A percentile compares a stretch with the other conserved stretches of the same genome.
Conservation (phyloP, 1,284 basidiomycete genomes). For the Mycena citricolor region DNA sequence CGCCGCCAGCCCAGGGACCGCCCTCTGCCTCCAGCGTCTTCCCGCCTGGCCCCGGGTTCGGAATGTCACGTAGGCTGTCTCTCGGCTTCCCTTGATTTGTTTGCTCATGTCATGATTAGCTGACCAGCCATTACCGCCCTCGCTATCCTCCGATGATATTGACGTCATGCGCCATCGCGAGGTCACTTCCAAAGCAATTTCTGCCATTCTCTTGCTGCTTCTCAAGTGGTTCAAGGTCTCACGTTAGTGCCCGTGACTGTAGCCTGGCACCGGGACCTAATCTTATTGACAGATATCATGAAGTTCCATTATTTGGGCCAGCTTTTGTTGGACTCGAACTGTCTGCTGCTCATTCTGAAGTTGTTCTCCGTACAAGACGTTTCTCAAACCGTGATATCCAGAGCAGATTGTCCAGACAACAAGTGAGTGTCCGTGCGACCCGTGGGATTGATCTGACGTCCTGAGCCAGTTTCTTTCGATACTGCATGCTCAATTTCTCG, state of each 20-base stretch:
- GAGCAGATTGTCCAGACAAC: constrained; percentile 85
- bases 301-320: constrained; percentile 98
- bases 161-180: constrained; percentile 96
- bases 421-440: constrained; percentile 55
- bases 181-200: constrained; percentile 96
- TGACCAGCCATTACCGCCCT: constrained; percentile 58
- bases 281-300: constrained; percentile 75
- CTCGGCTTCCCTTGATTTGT: too few species aligned
- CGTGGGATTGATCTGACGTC: background rate
- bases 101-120: too few species aligned
- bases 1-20: too few species aligned
- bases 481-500: constrained; percentile 78
- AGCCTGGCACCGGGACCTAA: background rate
- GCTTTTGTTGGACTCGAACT: constrained; percentile 93
- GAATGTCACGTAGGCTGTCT: constrained; percentile 32
- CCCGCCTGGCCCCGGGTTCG: constrained; percentile 55
- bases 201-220: constrained; percentile 87
- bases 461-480: constrained; percentile 85
- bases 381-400: constrained; percentile 77
- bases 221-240: constrained; percentile 99
- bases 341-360: constrained; percentile 91
- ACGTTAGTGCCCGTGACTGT: constrained; percentile 53
- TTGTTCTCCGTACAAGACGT: constrained; percentile 98
- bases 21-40: constrained; percentile 64
- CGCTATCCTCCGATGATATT: constrained; percentile 89